Conservation (phyloP, 768 basidiomycete species). For the Xerocomellus intermedius region DNA sequence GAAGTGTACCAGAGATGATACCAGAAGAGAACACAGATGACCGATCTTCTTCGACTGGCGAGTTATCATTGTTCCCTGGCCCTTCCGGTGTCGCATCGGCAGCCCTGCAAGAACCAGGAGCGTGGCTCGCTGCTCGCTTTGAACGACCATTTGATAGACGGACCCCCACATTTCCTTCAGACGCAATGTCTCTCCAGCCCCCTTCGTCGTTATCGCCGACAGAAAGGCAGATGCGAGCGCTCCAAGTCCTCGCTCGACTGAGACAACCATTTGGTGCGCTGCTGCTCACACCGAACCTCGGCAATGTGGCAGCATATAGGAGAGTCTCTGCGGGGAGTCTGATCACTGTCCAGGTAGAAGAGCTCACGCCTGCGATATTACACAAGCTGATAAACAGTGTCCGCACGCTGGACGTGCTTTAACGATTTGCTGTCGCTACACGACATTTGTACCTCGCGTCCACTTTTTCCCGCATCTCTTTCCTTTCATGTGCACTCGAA, state of each 20-base stretch:
- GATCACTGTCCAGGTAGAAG: neutral
- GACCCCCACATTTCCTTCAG: neutral
- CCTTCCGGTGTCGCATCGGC: neutral
- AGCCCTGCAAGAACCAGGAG: neutral
- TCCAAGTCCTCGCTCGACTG: neutral
- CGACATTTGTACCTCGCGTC: too few relatives aligned
- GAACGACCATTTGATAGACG: neutral
- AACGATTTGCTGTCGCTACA: neutral
- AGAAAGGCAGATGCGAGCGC: neutral
- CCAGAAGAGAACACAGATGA: neutral
- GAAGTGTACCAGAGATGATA: neutral
- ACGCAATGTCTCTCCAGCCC: neutral
- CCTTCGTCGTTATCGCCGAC: neutral
- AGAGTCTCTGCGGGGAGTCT: neutral
- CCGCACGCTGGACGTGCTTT: neutral
- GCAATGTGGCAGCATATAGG: neutral
- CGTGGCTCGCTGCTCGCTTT: neutral
- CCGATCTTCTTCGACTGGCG: neutral
- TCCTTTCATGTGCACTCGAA: too few relatives aligned
- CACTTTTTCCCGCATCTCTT: too few relatives aligned
- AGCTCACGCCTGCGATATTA: neutral
- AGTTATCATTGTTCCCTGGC: neutral
- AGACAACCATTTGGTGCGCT: neutral
- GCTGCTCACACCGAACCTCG: neutral
- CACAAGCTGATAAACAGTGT: neutral